Percentiles rank a stretch among this genome's conserved stretches.
Evolutionary conservation across 345 rosid species (phyloP).

Genomic region (Aquilaria yunnanensis): DNA sequence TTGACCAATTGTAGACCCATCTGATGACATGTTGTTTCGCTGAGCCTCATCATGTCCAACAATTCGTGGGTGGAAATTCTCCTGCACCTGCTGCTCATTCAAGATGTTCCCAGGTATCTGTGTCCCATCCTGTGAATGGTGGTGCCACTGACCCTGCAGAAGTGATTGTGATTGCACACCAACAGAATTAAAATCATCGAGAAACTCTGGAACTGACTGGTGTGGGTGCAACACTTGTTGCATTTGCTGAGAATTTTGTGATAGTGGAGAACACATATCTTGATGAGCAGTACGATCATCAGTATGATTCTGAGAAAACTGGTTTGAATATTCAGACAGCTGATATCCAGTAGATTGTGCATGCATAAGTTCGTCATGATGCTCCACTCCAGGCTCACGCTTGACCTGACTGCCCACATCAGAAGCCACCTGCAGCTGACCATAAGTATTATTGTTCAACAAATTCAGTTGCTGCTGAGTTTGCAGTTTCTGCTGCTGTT

Average conservation of each 20-base stretch:
- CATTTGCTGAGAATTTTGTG: slow-evolving; percentile 53
- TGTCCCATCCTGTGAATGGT: slow-evolving; percentile 49
- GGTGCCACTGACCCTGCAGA: slow-evolving; percentile 53
- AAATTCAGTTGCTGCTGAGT: slow-evolving; percentile 50
- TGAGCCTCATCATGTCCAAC: slow-evolving; percentile 80
- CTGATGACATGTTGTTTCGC: slow-evolving; percentile 53
- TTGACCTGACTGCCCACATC: slow-evolving; percentile 47
- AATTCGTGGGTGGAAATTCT: slow-evolving; percentile 68
- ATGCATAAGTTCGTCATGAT: slow-evolving; percentile 36
- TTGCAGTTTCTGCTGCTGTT: slow-evolving; percentile 51
- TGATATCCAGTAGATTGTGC: slow-evolving; percentile 60
- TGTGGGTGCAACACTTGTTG: slow-evolving; percentile 53
- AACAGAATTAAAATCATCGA: slow-evolving; percentile 39
- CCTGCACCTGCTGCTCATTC: slow-evolving; percentile 64
- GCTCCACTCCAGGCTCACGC: slow-evolving; percentile 62
- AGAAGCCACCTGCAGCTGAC: slow-evolving; percentile 50
- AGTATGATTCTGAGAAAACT: slow-evolving; percentile 53
- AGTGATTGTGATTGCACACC: slow-evolving; percentile 48
- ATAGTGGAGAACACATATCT: slow-evolving; percentile 33
- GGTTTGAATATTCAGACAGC: slow-evolving; percentile 59
- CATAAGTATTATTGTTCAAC: slow-evolving; percentile 43
- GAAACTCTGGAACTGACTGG: slow-evolving; percentile 47
- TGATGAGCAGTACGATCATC: slow-evolving; percentile 46
- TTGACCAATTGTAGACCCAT: slow-evolving; percentile 46
- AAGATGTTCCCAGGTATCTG: slow-evolving; percentile 40